Evolutionary conservation across 106 monocot genomes (phyloP), one percentile per base, ranked within the genome.

Genomic region (Dactylorhiza incarnata): DNA sequence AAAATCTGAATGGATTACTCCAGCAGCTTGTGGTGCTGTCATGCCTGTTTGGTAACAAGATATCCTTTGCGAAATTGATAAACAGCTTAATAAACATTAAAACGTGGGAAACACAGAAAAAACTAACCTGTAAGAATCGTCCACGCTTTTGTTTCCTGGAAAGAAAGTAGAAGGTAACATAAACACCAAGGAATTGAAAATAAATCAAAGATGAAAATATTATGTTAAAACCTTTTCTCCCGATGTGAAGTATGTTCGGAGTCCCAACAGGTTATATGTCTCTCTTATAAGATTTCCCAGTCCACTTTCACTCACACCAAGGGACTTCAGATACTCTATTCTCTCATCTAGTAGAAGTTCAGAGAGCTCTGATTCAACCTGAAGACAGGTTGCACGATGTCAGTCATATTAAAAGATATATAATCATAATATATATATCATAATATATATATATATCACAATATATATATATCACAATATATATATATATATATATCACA

Each of bases 1-100:
- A 84, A 99, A 99, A 73, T 99, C 99, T 6, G 94, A 90, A 79
- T 99, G 99, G 74, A 99, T 99, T 70, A 99, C 92, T 79, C 99
- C 99, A 78, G 99, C 99, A 76, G 99, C 94, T 83, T 99, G 94
- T 74, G 99, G 99, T 66, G 94, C 99, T 49, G 99, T 99, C 99
- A 94, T 99, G 48, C 99, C 99, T 99, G 73, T 73, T 66, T 75
- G 17, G 49, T 15, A 11, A 78, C 1, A 16, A 72, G 49, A 16
- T 9, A 51, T 43, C 45, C 66, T 11, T 37, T 53, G 48, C 12
- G n/a, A 67, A 12, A 29, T 29, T 29, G 9, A 7, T 65, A 25
- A 65, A 9, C 65, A 37, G 65, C 65, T 11, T 6, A 9, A 65
- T 12, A 26, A 26, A 24, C 29, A 65, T 65, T 24, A 24, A 65